Evolutionary conservation across 108 stramenopile species (phyloP).

Genomic region (Skeletonema grethae): DNA sequence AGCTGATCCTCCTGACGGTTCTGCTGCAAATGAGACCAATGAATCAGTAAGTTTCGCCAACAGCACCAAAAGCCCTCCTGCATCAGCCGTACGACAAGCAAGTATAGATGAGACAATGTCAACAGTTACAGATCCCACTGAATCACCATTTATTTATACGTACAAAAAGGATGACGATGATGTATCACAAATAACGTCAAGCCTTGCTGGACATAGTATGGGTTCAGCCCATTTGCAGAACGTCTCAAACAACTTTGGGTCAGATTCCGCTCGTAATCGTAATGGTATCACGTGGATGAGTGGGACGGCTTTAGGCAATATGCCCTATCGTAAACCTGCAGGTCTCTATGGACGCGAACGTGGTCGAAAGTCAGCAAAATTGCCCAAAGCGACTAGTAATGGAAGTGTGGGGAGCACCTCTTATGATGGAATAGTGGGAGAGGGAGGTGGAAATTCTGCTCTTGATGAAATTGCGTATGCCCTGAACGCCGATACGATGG

Average conservation of each 20-base stretch:
- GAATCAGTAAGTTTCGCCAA: neutral
- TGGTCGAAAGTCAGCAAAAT: slow-evolving; percentile 7
- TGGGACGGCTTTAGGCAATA: slow-evolving; percentile 8
- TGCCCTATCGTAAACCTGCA: slow-evolving; percentile 21
- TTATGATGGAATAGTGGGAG: slow-evolving; percentile 3
- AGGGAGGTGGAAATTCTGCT: slow-evolving; percentile 1
- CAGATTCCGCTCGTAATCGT: slow-evolving; percentile 8
- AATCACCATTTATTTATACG: slow-evolving; percentile 42
- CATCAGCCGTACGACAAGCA: neutral
- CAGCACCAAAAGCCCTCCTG: neutral
- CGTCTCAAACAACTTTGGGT: slow-evolving; percentile 8
- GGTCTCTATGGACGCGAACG: slow-evolving; percentile 33
- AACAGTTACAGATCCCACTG: slow-evolving; percentile 32
- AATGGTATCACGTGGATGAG: slow-evolving; percentile 27
- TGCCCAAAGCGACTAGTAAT: neutral
- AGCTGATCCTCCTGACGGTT: neutral
- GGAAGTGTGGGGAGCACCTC: neutral
- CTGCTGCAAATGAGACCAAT: neutral
- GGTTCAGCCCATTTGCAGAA: slow-evolving; percentile 24
- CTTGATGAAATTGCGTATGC: slow-evolving; percentile 40
- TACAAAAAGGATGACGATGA: slow-evolving; percentile 51
- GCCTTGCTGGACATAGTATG: slow-evolving; percentile 32
- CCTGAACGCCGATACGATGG: slow-evolving; percentile 20
- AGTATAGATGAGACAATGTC: slow-evolving; percentile 28
- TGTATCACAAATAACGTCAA: slow-evolving; percentile 52